Base-by-base conservation (phyloP, 768 basidiomycete genomes). In the Russula sp. region DNA sequence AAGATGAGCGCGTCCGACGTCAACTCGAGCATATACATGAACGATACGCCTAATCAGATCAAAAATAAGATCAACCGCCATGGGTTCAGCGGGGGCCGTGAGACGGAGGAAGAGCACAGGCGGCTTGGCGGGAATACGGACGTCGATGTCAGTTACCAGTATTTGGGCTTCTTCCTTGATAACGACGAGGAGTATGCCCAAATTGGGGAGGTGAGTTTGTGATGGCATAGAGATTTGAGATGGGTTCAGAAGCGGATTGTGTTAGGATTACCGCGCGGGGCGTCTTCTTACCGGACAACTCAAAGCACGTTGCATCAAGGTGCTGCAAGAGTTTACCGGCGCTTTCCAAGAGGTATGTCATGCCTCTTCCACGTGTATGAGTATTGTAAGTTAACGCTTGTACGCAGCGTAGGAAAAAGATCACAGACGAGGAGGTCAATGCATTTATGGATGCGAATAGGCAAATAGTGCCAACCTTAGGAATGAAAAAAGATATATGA, bases 1-100 rank as follows among this genome's bases (percentile, higher is more conserved):
- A 99, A 99, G 79, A 99, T 99, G 97, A 97, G 94, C 74, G 97
- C 97, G 5, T 94, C 92, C 56, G 89, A 96, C 75, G 79, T 85
- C 24, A 96, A 94, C 76, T 91, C 89, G 68, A 91, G 91, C 68
- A 95, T 99, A 69, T 98, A 83, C 80, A 98, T 99, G 96, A 92
- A 82, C 36, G 97, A 99, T 74, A 92, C 90, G 64, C 80, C 86
- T 4, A 85, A 85, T 62, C 92, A 95, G 76, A 98, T 99, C 78
- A 96, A 97, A 79, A 97, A 94, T 74, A 99, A 99, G 80, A 85
- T 99, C 72, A 97, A 93, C 73, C 86, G 81, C 70, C 94, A 99
- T 71, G 97, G 94, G 2, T 99, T 98, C 76, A 94, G 92, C 1
- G 97, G 97, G 11, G 97, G 97, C 24, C 81, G 85, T 73, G 95